A percentile compares a stretch with the other conserved stretches of the same genome.
phyloP scores from a whole-genome alignment of 2,329 filamentous ascomycete species.

The Microcyclospora pomicola region DNA sequence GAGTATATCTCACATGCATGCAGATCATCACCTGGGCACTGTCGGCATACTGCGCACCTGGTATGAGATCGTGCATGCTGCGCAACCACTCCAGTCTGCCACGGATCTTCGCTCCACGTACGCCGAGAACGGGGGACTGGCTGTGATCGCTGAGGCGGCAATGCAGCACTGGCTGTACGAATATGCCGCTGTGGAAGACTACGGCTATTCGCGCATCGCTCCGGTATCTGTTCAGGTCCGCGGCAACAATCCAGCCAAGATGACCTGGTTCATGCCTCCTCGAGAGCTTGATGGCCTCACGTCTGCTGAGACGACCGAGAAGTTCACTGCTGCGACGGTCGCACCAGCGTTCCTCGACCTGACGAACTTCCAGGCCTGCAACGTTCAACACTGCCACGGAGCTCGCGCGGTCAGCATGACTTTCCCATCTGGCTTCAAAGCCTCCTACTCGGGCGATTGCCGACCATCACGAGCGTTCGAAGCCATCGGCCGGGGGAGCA shows the following conservation, averaged over 20 bases:
- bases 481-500: slow-evolving; percentile 56
- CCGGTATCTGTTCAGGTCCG: slow-evolving; percentile 32
- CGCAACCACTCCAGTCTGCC: slow-evolving; percentile 16
- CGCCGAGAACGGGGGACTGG: slow-evolving; percentile 29
- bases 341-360: slow-evolving; percentile 43
- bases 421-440: slow-evolving; percentile 66
- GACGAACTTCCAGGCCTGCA: slow-evolving; percentile 49
- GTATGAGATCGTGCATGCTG: slow-evolving; percentile 44
- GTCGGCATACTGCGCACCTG: slow-evolving; percentile 71
- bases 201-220: slow-evolving; percentile 50
- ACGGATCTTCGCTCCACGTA: slow-evolving; percentile 12
- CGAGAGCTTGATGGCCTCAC: slow-evolving; percentile 10
- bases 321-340: slow-evolving; percentile 10
- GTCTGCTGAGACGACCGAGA: slow-evolving; percentile 12
- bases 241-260: slow-evolving; percentile 10
- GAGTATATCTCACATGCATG: slow-evolving; percentile 91
- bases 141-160: slow-evolving; percentile 53
- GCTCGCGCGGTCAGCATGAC: slow-evolving; percentile 65
- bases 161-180: slow-evolving; percentile 71
- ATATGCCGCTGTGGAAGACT: slow-evolving; percentile 64
- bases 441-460: slow-evolving; percentile 91
- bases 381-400: slow-evolving; percentile 65
- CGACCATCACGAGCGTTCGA: slow-evolving; percentile 61
- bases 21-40: slow-evolving; percentile 86
- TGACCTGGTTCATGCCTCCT: slow-evolving; percentile 23